A percentile compares a stretch with the other conserved stretches of the same genome.
phyloP scores from a whole-genome alignment of 2,329 filamentous ascomycete species.

The Aspergillus neotritici region DNA sequence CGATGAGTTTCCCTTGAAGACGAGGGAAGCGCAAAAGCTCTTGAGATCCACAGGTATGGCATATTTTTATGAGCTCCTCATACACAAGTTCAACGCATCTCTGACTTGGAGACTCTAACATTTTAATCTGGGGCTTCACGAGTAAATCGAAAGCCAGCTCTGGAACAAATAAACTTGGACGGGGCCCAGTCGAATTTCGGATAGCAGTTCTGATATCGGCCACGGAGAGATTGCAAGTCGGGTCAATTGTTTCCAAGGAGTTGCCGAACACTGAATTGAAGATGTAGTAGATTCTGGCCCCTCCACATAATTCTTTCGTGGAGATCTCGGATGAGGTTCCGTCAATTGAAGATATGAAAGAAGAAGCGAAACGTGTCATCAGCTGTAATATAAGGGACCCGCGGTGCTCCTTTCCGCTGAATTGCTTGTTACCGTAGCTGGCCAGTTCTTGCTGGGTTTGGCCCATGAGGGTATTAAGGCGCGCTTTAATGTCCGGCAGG shows the following conservation, averaged over 20 bases:
- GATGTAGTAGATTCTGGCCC: constrained; percentile 95
- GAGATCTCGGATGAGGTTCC: constrained; percentile 98
- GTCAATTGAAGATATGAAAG: constrained; percentile 97
- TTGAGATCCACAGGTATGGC: constrained; percentile 93
- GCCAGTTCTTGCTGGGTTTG: constrained; percentile 98
- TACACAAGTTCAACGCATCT: constrained; percentile 97
- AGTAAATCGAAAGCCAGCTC: constrained; percentile 96
- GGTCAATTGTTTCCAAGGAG: constrained; percentile 91
- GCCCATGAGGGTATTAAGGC: constrained; percentile 97
- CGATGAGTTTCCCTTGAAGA: constrained; percentile 92
- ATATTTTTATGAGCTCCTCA: constrained; percentile 98
- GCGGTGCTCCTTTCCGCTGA: constrained; percentile 93
- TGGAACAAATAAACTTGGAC: constrained; percentile 92
- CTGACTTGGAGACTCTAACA: constrained; percentile 89
- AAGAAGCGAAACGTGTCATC: constrained; percentile 97
- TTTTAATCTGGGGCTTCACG: constrained; percentile 97
- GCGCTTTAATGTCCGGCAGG: constrained; percentile 94
- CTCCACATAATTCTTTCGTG: constrained; percentile 93
- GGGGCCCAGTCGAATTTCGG: constrained; percentile 91
- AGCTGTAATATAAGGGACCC: constrained; percentile 91
- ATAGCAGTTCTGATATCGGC: constrained; percentile 96
- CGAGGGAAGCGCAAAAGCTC: constrained; percentile 89
- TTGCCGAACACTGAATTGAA: constrained; percentile 99
- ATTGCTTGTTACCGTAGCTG: constrained; percentile 96
- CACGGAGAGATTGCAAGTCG: constrained; percentile 88